Base-by-base conservation (phyloP, 2,329 filamentous ascomycete species). In the Purpureocillium takamizusanense region DNA sequence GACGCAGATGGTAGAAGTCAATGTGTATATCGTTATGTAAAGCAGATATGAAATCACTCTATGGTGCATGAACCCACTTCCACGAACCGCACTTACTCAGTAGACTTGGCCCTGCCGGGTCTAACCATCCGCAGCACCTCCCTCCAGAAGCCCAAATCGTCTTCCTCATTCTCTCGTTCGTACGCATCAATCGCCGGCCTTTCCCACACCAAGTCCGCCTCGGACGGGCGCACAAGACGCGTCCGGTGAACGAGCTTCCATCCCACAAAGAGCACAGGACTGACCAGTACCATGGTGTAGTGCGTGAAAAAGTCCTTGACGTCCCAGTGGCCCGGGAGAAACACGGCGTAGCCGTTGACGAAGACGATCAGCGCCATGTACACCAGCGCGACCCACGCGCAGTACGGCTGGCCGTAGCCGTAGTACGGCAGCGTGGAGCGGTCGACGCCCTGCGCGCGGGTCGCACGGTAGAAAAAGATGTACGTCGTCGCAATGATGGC, bases 211-310 rank as follows among this genome's bases (percentile, higher is more conserved):
- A 81, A 62, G 48, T 81, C 76, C 4, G 69, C 70, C 49, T 82
- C 70, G 4, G 63, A 51, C 0, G 77, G 61, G 2, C 59, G 57
- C 11, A 77, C 62, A 37, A 73, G 61, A 43, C 66, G 68, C 3
- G 78, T 83, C 40, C 62, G 65, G 60, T 77, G 75, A 53, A 77
- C 18, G 2, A 83, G 10, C 59, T 84, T 85, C 75, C 76, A 84
- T 48, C 64, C 63, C 14, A 69, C 35, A 51, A 70, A 81, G 16
- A 76, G 59, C 32, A 73, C 52, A 7, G 69, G 65, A 1, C 68
- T 66, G 15, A 78, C 54, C 10, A 76, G 55, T 39, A 70, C 59
- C 69, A 76, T 74, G 25, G 68, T 70, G 55, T 77, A 78, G 60
- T 72, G 72, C n/a, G 63, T 56, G 52, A 70, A 61, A 49, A 72